Evolutionary conservation across 257 asterid species (phyloP).

Genomic region (Jacaranda copaia): DNA sequence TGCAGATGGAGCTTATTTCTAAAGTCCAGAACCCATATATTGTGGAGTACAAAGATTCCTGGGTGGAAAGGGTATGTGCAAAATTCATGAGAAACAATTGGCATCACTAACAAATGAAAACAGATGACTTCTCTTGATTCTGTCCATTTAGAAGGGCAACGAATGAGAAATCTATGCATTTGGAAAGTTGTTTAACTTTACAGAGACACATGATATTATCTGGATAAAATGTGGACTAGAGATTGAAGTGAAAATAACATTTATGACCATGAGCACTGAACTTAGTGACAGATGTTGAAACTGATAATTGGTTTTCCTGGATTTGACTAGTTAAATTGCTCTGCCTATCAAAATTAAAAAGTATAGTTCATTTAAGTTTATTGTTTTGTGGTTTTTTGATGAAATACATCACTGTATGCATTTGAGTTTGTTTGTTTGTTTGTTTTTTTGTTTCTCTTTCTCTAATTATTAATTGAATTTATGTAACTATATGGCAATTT

Average conservation of each 20-base stretch:
- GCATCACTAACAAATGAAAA: background rate
- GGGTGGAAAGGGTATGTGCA: conserved; percentile 95
- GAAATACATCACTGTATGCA: background rate
- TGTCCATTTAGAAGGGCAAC: conserved; percentile 15
- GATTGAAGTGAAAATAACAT: background rate
- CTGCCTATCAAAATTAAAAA: background rate
- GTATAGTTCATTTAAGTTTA: background rate
- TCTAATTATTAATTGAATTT: background rate
- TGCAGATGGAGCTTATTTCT: conserved; percentile 98
- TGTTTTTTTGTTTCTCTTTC: too few species aligned
- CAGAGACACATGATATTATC: conserved; percentile 10
- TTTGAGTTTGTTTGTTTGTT: too few species aligned
- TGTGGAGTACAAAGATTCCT: conserved; percentile 97
- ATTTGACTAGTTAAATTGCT: background rate
- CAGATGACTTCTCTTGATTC: conserved; percentile 16
- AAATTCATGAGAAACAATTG: conserved; percentile 1
- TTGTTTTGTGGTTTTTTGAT: background rate
- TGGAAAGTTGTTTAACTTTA: conserved; percentile 14
- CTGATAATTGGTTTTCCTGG: background rate
- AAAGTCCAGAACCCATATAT: conserved; percentile 78
- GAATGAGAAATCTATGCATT: background rate
- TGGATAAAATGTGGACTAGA: background rate
- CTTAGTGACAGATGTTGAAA: background rate
- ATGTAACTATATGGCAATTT: background rate
- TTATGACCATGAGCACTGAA: conserved; percentile 16